Conservation (phyloP, 2,329 filamentous ascomycete species). For the Phialemoniopsis sp. region DNA sequence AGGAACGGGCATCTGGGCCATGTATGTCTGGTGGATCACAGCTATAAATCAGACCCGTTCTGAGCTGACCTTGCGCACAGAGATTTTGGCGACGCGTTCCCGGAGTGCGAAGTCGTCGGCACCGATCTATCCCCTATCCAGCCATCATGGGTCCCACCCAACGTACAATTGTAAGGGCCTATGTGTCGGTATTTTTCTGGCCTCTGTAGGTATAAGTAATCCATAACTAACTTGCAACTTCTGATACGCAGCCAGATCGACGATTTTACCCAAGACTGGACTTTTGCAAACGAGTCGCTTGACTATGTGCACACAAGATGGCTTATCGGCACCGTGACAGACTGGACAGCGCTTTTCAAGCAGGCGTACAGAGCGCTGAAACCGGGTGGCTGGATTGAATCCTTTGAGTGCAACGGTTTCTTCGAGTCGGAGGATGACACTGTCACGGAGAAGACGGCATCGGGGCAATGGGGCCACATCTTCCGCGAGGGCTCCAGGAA, state of each 20-base stretch:
- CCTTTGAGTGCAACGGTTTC: conserved; percentile 9
- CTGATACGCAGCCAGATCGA: conserved; percentile 51
- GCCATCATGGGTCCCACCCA: conserved; percentile 51
- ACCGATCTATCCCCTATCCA: conserved; percentile 57
- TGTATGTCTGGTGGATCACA: conserved; percentile 16
- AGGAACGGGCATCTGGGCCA: conserved; percentile 56
- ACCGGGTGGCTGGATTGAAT: conserved; percentile 40
- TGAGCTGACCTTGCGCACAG: conserved; percentile 23
- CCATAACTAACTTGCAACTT: background rate
- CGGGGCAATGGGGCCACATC: conserved; percentile 12
- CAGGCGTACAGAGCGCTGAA: conserved; percentile 44
- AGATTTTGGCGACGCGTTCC: conserved; percentile 39
- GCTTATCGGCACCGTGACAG: conserved; percentile 46
- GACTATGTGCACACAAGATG: conserved; percentile 57
- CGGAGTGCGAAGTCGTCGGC: conserved; percentile 40
- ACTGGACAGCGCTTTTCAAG: conserved; percentile 45
- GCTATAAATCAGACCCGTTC: background rate
- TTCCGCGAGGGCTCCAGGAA: background rate
- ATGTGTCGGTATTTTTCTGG: background rate
- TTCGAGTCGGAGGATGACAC: conserved; percentile 18
- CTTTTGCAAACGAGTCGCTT: conserved; percentile 36
- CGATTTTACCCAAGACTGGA: conserved; percentile 50
- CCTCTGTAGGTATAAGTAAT: background rate
- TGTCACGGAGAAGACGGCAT: conserved; percentile 10
- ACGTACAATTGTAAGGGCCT: conserved; percentile 33